A percentile compares a stretch with the other conserved stretches of the same genome.
These are phyloP conservation scores for Pyracantha coccinea DNA, from an alignment of 331 rosid species.

Conservation along the genomic window DNA sequence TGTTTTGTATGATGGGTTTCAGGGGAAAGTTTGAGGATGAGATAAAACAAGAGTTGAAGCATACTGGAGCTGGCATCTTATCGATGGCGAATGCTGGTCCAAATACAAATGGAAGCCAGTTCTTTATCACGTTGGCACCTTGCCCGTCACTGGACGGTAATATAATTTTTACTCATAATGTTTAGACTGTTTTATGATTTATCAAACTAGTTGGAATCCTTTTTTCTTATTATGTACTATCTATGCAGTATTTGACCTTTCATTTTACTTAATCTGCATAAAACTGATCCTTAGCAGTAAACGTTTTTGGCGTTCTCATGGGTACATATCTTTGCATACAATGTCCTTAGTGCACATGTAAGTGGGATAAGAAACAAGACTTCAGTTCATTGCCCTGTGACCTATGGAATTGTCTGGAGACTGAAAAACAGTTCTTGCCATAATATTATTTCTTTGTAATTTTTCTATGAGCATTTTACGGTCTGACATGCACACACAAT, in stretches of 20 bases:
- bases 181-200: background rate
- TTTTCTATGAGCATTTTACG: background rate
- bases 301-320: background rate
- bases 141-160: slow-evolving; percentile 95
- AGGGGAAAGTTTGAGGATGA: slow-evolving; percentile 91
- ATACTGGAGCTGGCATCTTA: slow-evolving; percentile 96
- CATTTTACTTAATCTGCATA: background rate
- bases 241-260: background rate
- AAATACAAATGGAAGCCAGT: slow-evolving; percentile 90
- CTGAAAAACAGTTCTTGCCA: background rate
- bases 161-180: background rate
- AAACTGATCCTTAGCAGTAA: background rate
- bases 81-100: slow-evolving; percentile 99
- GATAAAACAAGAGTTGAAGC: slow-evolving; percentile 84
- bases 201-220: too few species aligned
- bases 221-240: background rate
- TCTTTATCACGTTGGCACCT: slow-evolving; percentile 89
- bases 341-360: background rate
- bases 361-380: background rate
- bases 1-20: slow-evolving; percentile 8
- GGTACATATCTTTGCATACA: background rate
- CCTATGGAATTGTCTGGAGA: background rate
- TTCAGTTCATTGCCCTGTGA: background rate
- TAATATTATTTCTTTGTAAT: background rate
- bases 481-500: background rate